These are phyloP conservation scores for Lepiota venenata DNA, from an alignment of 768 basidiomycete species.

Conservation along the genomic window DNA sequence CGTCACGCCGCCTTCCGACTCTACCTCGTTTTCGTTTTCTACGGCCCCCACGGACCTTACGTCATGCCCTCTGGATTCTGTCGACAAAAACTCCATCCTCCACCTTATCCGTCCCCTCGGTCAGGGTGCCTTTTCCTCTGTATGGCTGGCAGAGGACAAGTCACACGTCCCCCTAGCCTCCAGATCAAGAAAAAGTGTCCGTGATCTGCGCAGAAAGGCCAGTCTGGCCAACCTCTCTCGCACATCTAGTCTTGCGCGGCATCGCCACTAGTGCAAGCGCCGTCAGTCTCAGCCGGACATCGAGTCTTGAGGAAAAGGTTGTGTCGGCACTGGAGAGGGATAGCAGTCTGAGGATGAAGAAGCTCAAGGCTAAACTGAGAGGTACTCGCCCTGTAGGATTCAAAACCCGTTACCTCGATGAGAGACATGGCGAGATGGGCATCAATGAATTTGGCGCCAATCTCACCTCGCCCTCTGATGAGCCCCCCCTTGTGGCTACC, in stretches of 20 bases:
- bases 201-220: constrained; percentile 31
- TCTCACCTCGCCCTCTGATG: neutral
- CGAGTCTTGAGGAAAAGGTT: constrained; percentile 7
- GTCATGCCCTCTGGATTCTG: constrained; percentile 12
- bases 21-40: constrained; percentile 2
- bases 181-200: constrained; percentile 36
- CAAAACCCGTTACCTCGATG: constrained; percentile 21
- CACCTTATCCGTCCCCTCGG: constrained; percentile 56
- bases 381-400: constrained; percentile 19
- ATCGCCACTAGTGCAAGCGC: constrained; percentile 5
- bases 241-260: constrained; percentile 21
- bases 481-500: neutral
- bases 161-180: constrained; percentile 42
- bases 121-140: constrained; percentile 70
- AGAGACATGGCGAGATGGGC: constrained; percentile 28
- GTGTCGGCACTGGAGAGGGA: constrained; percentile 4
- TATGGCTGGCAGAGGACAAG: constrained; percentile 67
- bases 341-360: constrained; percentile 14
- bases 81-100: constrained; percentile 20
- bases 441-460: neutral
- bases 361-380: constrained; percentile 25
- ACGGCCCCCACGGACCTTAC: constrained; percentile 4
- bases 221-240: constrained; percentile 19
- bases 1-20: constrained; percentile 9
- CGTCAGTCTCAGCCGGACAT: constrained; percentile 7